Conservation (phyloP, 2,329 filamentous ascomycete species). For the Xylariaceae sp. region DNA sequence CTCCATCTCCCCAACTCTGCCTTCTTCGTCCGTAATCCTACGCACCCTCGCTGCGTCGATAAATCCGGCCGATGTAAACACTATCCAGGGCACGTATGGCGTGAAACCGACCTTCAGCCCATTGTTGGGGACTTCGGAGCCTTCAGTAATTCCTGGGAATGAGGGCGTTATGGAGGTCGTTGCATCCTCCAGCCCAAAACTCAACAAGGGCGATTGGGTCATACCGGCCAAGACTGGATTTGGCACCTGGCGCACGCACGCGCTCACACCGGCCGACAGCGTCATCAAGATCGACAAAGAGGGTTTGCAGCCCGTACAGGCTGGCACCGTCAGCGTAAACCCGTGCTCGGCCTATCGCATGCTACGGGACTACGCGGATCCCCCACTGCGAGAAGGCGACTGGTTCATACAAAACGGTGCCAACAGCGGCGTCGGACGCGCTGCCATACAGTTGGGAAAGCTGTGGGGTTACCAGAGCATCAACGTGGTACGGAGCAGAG, state of each 20-base stretch:
- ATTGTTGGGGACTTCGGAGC: constrained; percentile 69
- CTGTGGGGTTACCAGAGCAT: constrained; percentile 89
- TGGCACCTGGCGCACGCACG: constrained; percentile 94
- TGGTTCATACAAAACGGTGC: constrained; percentile 98
- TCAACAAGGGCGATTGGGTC: constrained; percentile 85
- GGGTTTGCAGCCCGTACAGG: constrained; percentile 70
- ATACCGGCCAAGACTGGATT: constrained; percentile 79
- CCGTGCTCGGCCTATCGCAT: constrained; percentile 93
- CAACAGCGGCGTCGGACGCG: constrained; percentile 87
- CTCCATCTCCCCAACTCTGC: constrained; percentile 72
- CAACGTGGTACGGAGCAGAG: constrained; percentile 77
- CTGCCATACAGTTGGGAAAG: constrained; percentile 81
- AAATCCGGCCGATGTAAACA: constrained; percentile 97
- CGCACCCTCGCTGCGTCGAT: constrained; percentile 87
- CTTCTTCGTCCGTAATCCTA: constrained; percentile 63
- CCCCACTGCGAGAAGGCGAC: constrained; percentile 60
- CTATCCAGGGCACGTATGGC: constrained; percentile 94
- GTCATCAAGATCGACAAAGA: constrained; percentile 53
- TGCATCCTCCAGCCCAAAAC: constrained; percentile 51
- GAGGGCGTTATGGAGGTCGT: constrained; percentile 93
- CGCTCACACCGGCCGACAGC: constrained; percentile 51
- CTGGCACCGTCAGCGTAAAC: constrained; percentile 86
- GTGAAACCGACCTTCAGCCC: constrained; percentile 74
- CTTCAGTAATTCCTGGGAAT: constrained; percentile 78
- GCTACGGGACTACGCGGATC: constrained; percentile 69